Evolutionary conservation across 495 filamentous ascomycete species (phyloP).

Genomic region (Pyrenula massariospora): DNA sequence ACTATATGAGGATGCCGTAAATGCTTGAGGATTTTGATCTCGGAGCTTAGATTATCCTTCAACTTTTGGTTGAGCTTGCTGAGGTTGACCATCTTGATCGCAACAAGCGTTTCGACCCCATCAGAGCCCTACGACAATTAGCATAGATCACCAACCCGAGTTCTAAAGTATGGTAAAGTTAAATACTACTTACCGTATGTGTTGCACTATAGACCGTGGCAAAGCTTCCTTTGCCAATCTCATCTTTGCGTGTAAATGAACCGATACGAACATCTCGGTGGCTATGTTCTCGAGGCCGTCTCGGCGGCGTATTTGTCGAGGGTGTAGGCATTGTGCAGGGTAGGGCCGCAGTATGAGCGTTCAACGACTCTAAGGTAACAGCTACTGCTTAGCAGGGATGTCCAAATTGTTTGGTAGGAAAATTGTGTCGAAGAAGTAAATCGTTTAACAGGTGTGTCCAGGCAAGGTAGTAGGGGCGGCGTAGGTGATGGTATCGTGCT

Average conservation of each 20-base stretch:
- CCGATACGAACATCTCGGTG: conserved; percentile 58
- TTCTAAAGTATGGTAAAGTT: too few species aligned
- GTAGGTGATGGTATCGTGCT: not conserved
- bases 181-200: conserved; percentile 55
- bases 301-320: conserved; percentile 8
- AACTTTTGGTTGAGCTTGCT: conserved; percentile 86
- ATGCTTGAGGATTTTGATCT: conserved; percentile 87
- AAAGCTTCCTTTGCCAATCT: conserved; percentile 94
- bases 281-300: conserved; percentile 29
- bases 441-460: not conserved
- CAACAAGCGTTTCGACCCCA: conserved; percentile 57
- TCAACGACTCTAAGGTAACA: not conserved
- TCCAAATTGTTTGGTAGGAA: not conserved
- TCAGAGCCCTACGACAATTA: conserved; percentile 30
- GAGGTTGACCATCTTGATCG: conserved; percentile 91
- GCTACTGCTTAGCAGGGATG: not conserved
- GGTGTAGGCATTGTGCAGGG: conserved; percentile 11
- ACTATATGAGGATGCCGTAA: conserved; percentile 95
- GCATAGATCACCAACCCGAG: conserved; percentile 13
- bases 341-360: conserved; percentile 16
- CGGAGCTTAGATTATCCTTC: conserved; percentile 86
- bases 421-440: not conserved
- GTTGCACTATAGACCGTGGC: conserved; percentile 82
- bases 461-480: not conserved
- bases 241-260: conserved; percentile 61